Percentiles rank a stretch among this genome's conserved stretches.
These are phyloP conservation scores for Collybiopsis confluens DNA, from an alignment of 768 basidiomycete genomes.

Conservation along the genomic window DNA sequence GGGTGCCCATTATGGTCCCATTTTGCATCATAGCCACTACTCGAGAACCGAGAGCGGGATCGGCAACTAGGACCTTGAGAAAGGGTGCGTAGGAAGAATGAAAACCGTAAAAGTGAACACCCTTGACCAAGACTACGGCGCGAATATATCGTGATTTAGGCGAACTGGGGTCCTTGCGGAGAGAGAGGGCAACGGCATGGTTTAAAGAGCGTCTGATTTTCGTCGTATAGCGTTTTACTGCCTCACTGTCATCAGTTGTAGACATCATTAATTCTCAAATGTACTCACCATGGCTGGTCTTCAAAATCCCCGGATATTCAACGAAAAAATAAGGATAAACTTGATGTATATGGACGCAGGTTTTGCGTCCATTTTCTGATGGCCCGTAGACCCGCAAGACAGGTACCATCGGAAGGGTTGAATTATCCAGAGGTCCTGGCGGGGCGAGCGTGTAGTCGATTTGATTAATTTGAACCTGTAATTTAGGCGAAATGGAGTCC, in stretches of 20 bases:
- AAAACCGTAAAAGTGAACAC: constrained; percentile 95
- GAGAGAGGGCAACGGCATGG: constrained; percentile 75
- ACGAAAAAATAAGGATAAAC: constrained; percentile 93
- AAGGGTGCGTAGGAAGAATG: constrained; percentile 80
- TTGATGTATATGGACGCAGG: constrained; percentile 90
- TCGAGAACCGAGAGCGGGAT: constrained; percentile 68
- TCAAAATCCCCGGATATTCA: constrained; percentile 69
- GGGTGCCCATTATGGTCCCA: constrained; percentile 76
- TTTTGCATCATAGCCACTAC: constrained; percentile 74
- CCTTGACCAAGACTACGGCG: constrained; percentile 83
- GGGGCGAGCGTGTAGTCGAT: constrained; percentile 62
- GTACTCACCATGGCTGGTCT: constrained; percentile 53
- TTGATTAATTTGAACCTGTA: constrained; percentile 45
- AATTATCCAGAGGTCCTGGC: constrained; percentile 63
- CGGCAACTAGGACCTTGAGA: constrained; percentile 76
- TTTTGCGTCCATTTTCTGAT: constrained; percentile 69
- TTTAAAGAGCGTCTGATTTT: constrained; percentile 75
- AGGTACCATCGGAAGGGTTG: constrained; percentile 60
- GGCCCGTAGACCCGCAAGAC: constrained; percentile 84
- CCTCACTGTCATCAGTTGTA: neutral
- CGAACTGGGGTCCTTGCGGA: constrained; percentile 67
- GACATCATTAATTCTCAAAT: neutral
- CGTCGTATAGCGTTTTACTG: constrained; percentile 72
- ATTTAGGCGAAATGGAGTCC: constrained; percentile 14
- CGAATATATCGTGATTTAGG: constrained; percentile 61